A percentile compares a stretch with the other conserved stretches of the same genome.
Conservation (phyloP, 768 basidiomycete species). For the Lactarius sp. region DNA sequence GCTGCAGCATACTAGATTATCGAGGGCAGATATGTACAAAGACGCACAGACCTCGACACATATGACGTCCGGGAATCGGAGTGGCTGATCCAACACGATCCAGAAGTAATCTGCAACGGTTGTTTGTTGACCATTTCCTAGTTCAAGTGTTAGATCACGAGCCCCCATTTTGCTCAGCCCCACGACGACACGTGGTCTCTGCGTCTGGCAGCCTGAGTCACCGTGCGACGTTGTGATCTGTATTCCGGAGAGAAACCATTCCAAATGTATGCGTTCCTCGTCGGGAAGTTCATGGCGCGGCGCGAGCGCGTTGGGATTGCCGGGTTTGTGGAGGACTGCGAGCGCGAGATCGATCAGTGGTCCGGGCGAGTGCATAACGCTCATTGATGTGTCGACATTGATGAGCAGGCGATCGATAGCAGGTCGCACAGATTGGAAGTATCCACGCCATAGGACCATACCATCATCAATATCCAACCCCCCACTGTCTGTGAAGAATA, state of each 20-base stretch:
- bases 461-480: slow-evolving; percentile 54
- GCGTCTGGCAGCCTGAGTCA: slow-evolving; percentile 1
- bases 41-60: slow-evolving; percentile 59
- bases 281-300: slow-evolving; percentile 43
- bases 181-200: slow-evolving; percentile 52
- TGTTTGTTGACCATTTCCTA: no score
- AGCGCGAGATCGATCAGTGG: slow-evolving; percentile 53
- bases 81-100: slow-evolving; percentile 37
- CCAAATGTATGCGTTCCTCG: slow-evolving; percentile 47
- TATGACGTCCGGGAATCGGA: slow-evolving; percentile 56
- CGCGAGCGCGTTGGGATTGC: slow-evolving; percentile 35
- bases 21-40: not conserved
- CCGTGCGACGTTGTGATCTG: slow-evolving; percentile 41
- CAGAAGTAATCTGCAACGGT: no score
- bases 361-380: slow-evolving; percentile 67
- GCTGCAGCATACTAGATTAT: slow-evolving; percentile 35
- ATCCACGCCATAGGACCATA: slow-evolving; percentile 71
- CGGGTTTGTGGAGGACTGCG: slow-evolving; percentile 42
- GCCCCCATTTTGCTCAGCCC: no score
- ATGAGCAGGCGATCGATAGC: slow-evolving; percentile 57
- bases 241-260: slow-evolving; percentile 52
- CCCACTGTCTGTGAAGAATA: slow-evolving; percentile 62
- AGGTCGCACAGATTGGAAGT: slow-evolving; percentile 75
- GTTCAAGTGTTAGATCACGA: no score
- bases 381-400: slow-evolving; percentile 75